Percentiles rank a stretch among this genome's conserved stretches.
These are phyloP conservation scores for Globisporangium heterothallicum DNA, from an alignment of 352 stramenopile genomes.

Conservation along the genomic window DNA sequence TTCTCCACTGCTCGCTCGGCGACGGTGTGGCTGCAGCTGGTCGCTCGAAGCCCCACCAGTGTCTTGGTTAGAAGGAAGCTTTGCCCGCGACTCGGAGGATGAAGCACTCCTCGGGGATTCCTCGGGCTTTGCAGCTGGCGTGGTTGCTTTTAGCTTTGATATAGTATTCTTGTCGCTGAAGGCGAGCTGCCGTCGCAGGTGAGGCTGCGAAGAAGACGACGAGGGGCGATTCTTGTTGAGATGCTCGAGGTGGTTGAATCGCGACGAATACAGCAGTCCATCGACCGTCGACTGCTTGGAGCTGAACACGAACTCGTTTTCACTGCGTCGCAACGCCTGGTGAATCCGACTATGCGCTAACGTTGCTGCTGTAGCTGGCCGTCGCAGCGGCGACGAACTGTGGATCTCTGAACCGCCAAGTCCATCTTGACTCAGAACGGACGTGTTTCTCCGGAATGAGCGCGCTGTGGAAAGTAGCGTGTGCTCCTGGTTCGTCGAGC, in stretches of 20 bases:
- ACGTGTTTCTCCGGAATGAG: background rate
- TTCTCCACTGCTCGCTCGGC: background rate
- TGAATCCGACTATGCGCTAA: slow-evolving; percentile 53
- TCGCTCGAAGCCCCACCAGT: background rate
- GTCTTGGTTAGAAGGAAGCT: background rate
- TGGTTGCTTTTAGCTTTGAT: background rate
- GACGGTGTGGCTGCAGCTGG: background rate
- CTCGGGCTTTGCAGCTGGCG: background rate
- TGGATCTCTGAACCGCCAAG: background rate
- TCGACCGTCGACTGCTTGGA: slow-evolving; percentile 40
- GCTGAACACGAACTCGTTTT: slow-evolving; percentile 52
- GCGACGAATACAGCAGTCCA: slow-evolving; percentile 47
- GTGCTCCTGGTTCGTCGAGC: slow-evolving; percentile 8
- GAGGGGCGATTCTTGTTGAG: slow-evolving; percentile 11
- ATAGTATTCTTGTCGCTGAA: background rate
- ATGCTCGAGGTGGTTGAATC: slow-evolving; percentile 39
- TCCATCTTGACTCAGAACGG: background rate
- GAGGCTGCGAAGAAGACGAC: slow-evolving; percentile 18
- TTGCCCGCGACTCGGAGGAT: background rate
- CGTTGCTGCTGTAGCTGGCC: slow-evolving; percentile 40
- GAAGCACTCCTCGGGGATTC: background rate
- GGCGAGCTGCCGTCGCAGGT: slow-evolving; percentile 7
- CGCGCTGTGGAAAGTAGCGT: background rate
- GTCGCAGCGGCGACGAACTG: slow-evolving; percentile 2
- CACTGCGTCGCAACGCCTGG: slow-evolving; percentile 43